Evolutionary conservation across 495 filamentous ascomycete genomes (phyloP), one percentile per base, ranked within the genome.

Genomic region (Neurospora cerealis): DNA sequence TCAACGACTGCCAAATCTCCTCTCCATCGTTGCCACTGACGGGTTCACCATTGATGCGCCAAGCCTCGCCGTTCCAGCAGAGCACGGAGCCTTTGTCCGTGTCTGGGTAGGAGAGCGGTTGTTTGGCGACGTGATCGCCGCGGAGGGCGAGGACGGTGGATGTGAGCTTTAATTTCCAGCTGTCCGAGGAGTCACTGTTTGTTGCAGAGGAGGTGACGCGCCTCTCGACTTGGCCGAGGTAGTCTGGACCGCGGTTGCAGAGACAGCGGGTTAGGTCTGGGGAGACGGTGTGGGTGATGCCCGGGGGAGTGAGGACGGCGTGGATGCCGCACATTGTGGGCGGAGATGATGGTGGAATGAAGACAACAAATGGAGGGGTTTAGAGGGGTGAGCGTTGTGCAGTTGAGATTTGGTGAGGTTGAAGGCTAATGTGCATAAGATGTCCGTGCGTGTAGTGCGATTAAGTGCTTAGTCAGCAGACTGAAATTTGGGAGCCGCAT

Each of bases 1-100:
- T 77, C 60, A 98, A 87, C 62, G 87, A 75, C n/a, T 85, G 75
- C 77, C 94, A 91, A 17, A 99, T 85, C 13, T 81, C 81, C 77
- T 92, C 86, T 2, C 92, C 92, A 79, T 99, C 96, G 80, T 97
- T 98, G 44, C 88, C 90, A 34, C 77, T 75, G 34, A 94, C 83
- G 37, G 85, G 73, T 17, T 86, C 80, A 24, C 83, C 84, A 28
- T 77, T 78, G 71, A 97, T 86, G 70, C 87, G 91, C 96, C 96
- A 99, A 10, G 94, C 96, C 80, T 99, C 96, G n/a, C 96, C 96
- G 77, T 98, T 98, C 95, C 96, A 99, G 86, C 95, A 98, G 19
- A 99, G 86, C 15, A 93, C 84, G 10, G 92, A 95, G 24, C 87
- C 87, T n/a, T 86, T 88, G 3, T 75, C 73, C 5, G 76, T 21